phyloP scores from a whole-genome alignment of 1,284 basidiomycete species.

The Sanghuangporus sanghuang region DNA sequence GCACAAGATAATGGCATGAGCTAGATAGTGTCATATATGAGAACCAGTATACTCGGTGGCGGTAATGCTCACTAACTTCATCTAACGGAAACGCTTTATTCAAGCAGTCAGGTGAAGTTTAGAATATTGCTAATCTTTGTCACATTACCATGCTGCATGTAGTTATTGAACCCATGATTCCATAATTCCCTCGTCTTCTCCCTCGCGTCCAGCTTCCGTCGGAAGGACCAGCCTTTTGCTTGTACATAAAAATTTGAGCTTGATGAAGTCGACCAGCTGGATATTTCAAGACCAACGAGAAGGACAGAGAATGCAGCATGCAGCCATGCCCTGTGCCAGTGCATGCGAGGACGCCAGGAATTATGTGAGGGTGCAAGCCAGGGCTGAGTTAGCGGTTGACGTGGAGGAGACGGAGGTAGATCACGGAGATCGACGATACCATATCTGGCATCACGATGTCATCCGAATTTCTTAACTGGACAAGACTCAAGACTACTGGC shows the following conservation, averaged over 20 bases:
- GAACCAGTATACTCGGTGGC: conserved; percentile 11
- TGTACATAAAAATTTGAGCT: conserved; percentile 29
- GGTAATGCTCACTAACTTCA: conserved; percentile 47
- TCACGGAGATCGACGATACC: neutral
- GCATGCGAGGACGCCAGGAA: conserved; percentile 37
- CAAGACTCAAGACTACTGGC: neutral
- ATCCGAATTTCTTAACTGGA: neutral
- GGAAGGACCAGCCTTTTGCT: conserved; percentile 48
- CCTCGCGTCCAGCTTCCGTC: conserved; percentile 59
- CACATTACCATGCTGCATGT: conserved; percentile 68
- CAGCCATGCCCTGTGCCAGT: conserved; percentile 59
- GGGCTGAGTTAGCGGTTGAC: neutral
- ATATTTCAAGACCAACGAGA: conserved; percentile 40
- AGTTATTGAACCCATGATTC: conserved; percentile 79
- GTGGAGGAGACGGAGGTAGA: conserved; percentile 13
- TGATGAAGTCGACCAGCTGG: conserved; percentile 31
- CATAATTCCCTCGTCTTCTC: conserved; percentile 69
- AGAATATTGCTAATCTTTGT: neutral
- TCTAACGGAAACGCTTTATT: conserved; percentile 73
- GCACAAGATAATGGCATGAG: conserved; percentile 83
- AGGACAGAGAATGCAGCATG: conserved; percentile 46
- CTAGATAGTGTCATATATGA: conserved; percentile 34
- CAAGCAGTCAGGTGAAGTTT: conserved; percentile 9
- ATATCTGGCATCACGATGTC: neutral
- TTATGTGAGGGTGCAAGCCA: neutral